Conservation (phyloP, 208 protist species). For the Acanthamoeba lenticulata region DNA sequence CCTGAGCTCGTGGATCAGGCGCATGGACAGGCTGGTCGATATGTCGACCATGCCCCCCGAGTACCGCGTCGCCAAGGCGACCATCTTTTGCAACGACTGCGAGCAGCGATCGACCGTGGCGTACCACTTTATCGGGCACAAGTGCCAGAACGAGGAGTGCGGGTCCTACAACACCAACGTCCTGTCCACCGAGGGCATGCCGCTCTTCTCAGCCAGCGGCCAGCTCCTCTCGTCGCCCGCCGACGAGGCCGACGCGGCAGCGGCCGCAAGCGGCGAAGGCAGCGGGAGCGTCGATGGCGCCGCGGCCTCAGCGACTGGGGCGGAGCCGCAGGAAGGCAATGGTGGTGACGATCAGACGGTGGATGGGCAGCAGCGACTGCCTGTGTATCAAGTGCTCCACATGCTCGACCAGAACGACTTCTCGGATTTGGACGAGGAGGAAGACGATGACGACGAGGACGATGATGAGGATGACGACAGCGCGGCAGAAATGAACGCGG, state of each 20-base stretch:
- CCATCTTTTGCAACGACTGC: slow-evolving; percentile 77
- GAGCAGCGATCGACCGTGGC: slow-evolving; percentile 53
- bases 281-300: not conserved
- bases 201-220: slow-evolving; percentile 24
- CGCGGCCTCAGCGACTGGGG: not conserved
- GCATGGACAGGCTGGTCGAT: not conserved
- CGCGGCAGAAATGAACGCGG: not conserved
- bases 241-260: not conserved
- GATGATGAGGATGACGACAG: slow-evolving; percentile 9
- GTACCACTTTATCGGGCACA: slow-evolving; percentile 76
- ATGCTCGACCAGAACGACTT: not conserved
- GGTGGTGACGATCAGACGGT: not conserved
- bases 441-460: not conserved
- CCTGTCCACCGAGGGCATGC: slow-evolving; percentile 47
- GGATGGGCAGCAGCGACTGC: not conserved
- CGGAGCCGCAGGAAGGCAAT: not conserved
- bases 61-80: slow-evolving; percentile 29
- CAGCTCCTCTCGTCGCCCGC: not conserved
- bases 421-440: not conserved
- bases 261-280: not conserved
- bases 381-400: not conserved
- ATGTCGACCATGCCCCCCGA: slow-evolving; percentile 39
- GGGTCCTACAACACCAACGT: slow-evolving; percentile 75
- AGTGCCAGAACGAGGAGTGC: slow-evolving; percentile 67
- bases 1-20: slow-evolving; percentile 10